A percentile compares a stretch with the other conserved stretches of the same genome.
phyloP scores from a whole-genome alignment of 192 early-diverging fungal species.

The Coemansia sp. region DNA sequence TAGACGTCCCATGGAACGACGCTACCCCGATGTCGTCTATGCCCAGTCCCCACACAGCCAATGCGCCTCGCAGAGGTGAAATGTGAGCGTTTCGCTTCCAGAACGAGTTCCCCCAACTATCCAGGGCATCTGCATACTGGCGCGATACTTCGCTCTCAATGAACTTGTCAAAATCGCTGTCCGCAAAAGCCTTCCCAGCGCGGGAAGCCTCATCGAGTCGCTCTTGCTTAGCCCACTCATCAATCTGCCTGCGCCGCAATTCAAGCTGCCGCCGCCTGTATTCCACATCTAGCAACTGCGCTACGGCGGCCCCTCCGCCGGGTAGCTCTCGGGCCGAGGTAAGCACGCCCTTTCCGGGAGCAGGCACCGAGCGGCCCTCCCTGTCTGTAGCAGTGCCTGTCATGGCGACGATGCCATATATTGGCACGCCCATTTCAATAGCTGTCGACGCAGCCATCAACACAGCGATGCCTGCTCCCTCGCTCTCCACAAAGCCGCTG shows the following conservation, averaged over 20 bases:
- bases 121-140: constrained; percentile 74
- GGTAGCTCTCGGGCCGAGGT: constrained; percentile 79
- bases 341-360: constrained; percentile 91
- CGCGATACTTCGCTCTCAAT: constrained; percentile 58
- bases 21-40: constrained; percentile 91
- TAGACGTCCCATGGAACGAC: constrained; percentile 95
- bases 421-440: constrained; percentile 87
- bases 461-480: constrained; percentile 87
- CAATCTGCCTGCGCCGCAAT: constrained; percentile 13
- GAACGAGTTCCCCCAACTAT: constrained; percentile 83
- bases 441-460: constrained; percentile 87
- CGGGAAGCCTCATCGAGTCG: constrained; percentile 33
- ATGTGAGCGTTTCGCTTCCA: constrained; percentile 70
- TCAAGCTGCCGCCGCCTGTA: constrained; percentile 79
- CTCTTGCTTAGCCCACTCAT: constrained; percentile 4
- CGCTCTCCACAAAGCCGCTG: constrained; percentile 92
- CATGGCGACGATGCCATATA: constrained; percentile 84
- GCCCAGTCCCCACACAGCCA: constrained; percentile 84
- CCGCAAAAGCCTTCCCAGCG: constrained; percentile 51
- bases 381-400: constrained; percentile 93
- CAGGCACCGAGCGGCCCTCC: constrained; percentile 89
- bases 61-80: constrained; percentile 81
- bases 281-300: constrained; percentile 66
- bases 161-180: constrained; percentile 30
- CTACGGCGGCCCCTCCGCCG: constrained; percentile 14